Base-by-base conservation (phyloP, 306 rosid genomes). In the Quercus aquifolioides region DNA sequence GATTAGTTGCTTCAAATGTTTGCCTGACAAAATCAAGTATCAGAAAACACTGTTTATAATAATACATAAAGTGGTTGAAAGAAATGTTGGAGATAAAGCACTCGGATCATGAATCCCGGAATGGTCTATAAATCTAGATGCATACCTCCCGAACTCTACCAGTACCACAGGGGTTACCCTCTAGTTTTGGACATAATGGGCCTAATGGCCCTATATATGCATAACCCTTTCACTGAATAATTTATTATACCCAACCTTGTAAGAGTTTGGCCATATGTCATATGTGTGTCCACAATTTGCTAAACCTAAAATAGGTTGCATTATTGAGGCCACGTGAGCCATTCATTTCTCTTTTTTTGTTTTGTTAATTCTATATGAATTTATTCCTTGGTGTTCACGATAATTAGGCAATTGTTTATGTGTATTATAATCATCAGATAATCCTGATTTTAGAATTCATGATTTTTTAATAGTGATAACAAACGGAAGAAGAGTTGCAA, bases 1-100 rank as follows among this genome's bases (percentile, higher is more conserved):
- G 65, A 59, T 54, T 78, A 78, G 71, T 57, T 54, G 76, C 81
- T 71, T 41, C 28, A 25, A 26, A 41, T 57, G 60, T 71, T 78
- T 78, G 26, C 58, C 81, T 25, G 26, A 19, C 76, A 20, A 52
- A 55, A 15, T 55, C n/a, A 58, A 55, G 55, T 69, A 41, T 30
- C 31, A 55, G 13, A 55, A 25, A 4, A 5, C 55, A 9, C 31
- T 75, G 9, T 35, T 58, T 58, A 4, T 20, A 8, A 58, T 43
- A 76, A 31, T 55, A 33, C 30, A 15, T 15, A 25, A 78, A 35
- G 58, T 58, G 23, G 57, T 55, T 49, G 19, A 35, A 51, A 4
- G 51, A 23, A 35, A 14, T 54, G 41, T n/a, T 69, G 30, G 54
- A 5, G 70, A 25, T 69, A 70, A 69, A 55, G 55, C 68, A 33